These are phyloP conservation scores for Quercus tomentella DNA, from an alignment of 331 rosid species.

Conservation along the genomic window DNA sequence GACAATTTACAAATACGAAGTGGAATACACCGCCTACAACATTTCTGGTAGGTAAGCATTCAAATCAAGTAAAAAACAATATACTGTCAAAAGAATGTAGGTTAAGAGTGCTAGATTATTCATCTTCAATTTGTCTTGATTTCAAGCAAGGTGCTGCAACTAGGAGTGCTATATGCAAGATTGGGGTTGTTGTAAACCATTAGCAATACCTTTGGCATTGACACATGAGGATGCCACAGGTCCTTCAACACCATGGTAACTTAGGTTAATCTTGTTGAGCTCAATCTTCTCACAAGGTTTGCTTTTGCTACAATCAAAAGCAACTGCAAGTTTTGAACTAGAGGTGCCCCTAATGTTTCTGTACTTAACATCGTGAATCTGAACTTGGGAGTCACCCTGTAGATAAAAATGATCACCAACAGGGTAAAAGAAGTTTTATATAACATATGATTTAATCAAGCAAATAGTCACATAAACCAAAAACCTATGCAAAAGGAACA, in stretches of 20 bases:
- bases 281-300: constrained; percentile 22
- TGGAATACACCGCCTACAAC: too few relatives aligned
- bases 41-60: too few relatives aligned
- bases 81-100: too few relatives aligned
- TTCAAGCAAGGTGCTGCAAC: neutral
- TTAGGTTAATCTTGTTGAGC: constrained; percentile 9
- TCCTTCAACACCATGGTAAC: neutral
- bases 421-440: neutral
- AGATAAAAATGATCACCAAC: neutral
- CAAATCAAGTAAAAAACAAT: too few relatives aligned
- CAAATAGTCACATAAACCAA: too few relatives aligned
- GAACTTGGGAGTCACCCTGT: constrained; percentile 27
- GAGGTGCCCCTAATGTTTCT: constrained; percentile 32
- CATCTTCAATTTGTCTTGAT: neutral
- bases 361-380: constrained; percentile 24
- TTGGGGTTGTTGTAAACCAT: constrained; percentile 12
- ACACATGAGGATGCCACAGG: neutral
- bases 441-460: too few relatives aligned
- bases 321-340: constrained; percentile 9
- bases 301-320: constrained; percentile 13
- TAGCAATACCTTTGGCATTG: constrained; percentile 3
- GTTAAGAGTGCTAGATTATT: neutral
- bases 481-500: neutral
- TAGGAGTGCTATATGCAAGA: constrained; percentile 7
- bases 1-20: too few relatives aligned